Evolutionary conservation across 208 protist species (phyloP).

Genomic region (Trypanosoma mega): DNA sequence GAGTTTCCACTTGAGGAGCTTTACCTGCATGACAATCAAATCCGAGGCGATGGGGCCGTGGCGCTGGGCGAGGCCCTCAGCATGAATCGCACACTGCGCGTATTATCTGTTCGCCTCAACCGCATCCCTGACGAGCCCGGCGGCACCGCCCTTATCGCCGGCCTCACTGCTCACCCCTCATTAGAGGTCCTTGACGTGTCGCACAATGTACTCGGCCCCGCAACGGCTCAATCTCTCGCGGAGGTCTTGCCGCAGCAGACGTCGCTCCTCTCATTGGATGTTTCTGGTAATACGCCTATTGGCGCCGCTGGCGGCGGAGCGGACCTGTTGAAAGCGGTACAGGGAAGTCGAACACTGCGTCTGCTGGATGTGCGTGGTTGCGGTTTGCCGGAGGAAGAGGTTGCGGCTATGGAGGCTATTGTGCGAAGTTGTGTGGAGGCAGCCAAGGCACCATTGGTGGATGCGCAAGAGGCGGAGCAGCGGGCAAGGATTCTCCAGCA

Average conservation of each 20-base stretch:
- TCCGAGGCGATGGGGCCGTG: slow-evolving; percentile 49
- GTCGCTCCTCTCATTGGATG: slow-evolving; percentile 51
- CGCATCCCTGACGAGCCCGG: slow-evolving; percentile 68
- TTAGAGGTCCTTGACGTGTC: slow-evolving; percentile 66
- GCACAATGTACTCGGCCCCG: slow-evolving; percentile 67
- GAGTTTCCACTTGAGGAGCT: slow-evolving; percentile 75
- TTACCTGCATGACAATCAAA: slow-evolving; percentile 76
- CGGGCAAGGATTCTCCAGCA: slow-evolving; percentile 24
- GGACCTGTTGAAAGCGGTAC: slow-evolving; percentile 43
- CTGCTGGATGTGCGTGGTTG: slow-evolving; percentile 68
- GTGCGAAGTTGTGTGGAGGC: slow-evolving; percentile 44
- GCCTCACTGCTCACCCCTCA: slow-evolving; percentile 44
- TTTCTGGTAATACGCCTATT: slow-evolving; percentile 65
- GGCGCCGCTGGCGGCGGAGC: slow-evolving; percentile 33
- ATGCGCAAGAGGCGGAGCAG: slow-evolving; percentile 29
- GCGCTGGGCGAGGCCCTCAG: slow-evolving; percentile 67
- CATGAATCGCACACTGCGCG: slow-evolving; percentile 73
- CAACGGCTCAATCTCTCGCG: slow-evolving; percentile 42
- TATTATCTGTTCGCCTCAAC: slow-evolving; percentile 82
- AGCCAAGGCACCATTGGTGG: slow-evolving; percentile 17
- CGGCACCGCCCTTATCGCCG: slow-evolving; percentile 46
- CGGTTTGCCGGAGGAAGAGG: slow-evolving; percentile 40
- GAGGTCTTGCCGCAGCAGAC: slow-evolving; percentile 47
- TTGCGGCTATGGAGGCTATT: slow-evolving; percentile 38
- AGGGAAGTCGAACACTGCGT: slow-evolving; percentile 47